phyloP scores from a whole-genome alignment of 2,329 filamentous ascomycete species.

The Xylaria digitata region DNA sequence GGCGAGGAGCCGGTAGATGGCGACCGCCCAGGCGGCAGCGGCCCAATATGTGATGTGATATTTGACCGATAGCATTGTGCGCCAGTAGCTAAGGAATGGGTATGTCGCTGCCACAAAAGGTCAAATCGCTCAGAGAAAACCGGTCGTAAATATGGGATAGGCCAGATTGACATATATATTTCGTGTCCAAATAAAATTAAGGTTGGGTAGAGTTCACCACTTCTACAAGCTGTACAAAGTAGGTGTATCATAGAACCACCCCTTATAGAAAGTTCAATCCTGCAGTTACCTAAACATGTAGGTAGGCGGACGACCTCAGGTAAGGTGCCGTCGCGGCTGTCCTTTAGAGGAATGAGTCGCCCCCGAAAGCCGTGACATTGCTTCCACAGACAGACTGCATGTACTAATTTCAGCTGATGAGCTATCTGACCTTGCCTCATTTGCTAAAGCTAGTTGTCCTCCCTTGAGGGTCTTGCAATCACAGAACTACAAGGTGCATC shows the following conservation, averaged over 20 bases:
- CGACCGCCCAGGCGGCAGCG: conserved; percentile 4
- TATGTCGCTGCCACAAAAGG: neutral
- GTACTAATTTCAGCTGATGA: no score
- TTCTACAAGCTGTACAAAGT: neutral
- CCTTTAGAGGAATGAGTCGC: no score
- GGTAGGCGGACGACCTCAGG: no score
- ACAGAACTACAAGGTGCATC: no score
- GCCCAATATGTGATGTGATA: conserved; percentile 20
- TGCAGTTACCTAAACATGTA: no score
- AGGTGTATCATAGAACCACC: neutral
- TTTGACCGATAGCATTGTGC: conserved; percentile 16
- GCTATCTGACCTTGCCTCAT: no score
- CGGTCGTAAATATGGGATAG: conserved; percentile 1
- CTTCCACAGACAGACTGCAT: no score
- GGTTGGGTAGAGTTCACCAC: conserved; percentile 10
- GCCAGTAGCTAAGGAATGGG: conserved; percentile 4
- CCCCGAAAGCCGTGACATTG: no score
- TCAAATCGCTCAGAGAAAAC: conserved; percentile 3
- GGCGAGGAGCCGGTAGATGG: conserved; percentile 13
- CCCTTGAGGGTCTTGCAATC: no score
- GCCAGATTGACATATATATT: conserved; percentile 6
- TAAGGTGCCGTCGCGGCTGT: no score
- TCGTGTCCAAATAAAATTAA: neutral
- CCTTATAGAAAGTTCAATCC: no score
- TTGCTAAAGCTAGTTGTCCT: no score